Evolutionary conservation across 805 yeast species (phyloP), one percentile per base, ranked within the genome.

Genomic region (Wickerhamia fluorescens): DNA sequence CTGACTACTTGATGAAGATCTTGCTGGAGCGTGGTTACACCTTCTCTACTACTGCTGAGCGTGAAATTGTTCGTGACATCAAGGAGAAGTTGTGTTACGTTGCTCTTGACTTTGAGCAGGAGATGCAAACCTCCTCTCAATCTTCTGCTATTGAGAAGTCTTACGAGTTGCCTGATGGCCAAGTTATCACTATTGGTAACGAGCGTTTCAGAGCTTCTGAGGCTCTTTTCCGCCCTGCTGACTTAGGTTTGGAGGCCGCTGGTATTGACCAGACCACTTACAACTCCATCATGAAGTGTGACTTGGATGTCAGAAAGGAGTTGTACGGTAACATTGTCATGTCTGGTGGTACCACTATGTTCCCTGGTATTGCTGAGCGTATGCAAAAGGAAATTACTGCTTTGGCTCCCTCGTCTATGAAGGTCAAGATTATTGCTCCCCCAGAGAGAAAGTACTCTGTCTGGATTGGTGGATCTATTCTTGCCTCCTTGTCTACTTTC

Each of bases 341-440:
- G 92, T 88, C 97, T 50, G 98, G 98, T 78, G 98, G 98, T 83
- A 88, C 97, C 56, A 92, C 98, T 52, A 87, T 92, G 97, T 92
- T 87, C 95, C 96, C 96, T 71, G 98, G 98, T 75, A 88, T 92
- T 67, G 96, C 96, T 68, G 97, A 92, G 78, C 89, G 98, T 78
- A 86, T 92, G 95, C 97, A 89, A 78, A 89, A 89, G 85, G 98
- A 92, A 75, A 87, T 92, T 59, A 86, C 96, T 53, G 95, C 96
- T 53, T 80, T 92, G 74, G 98, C 98, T 61, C 97, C 97, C 69
- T 85, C 96, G 51, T 86, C 96, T 40, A 92, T 92, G 96, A 92
- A 92, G 87, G 95, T 92, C 61, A 92, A 92, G 83, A 88, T 92
- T 63, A 83, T 83, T 63, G 98, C 98, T 63, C 96, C 97, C 50